Evolutionary conservation across 495 filamentous ascomycete species (phyloP).

Genomic region (Durotheca rogersii): DNA sequence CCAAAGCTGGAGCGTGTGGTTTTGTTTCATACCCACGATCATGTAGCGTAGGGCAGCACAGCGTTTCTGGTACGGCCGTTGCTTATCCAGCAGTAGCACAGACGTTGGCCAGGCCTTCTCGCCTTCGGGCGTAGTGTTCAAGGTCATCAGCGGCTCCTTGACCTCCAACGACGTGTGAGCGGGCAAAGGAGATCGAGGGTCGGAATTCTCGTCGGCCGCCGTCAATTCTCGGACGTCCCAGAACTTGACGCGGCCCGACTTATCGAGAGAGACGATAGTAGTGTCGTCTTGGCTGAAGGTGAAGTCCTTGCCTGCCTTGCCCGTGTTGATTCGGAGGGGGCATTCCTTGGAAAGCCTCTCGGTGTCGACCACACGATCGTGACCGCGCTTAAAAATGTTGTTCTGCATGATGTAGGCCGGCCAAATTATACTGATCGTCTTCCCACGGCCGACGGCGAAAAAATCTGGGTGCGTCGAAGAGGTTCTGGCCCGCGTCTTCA

Average conservation of each 20-base stretch:
- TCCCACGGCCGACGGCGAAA: conserved; percentile 93
- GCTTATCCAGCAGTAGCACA: conserved; percentile 92
- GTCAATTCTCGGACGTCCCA: conserved; percentile 89
- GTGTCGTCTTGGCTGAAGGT: conserved; percentile 95
- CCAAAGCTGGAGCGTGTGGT: conserved; percentile 98
- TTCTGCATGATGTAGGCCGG: conserved; percentile 71
- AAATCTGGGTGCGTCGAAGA: conserved; percentile 85
- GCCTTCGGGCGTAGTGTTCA: conserved; percentile 71
- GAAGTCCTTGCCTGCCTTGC: conserved; percentile 98
- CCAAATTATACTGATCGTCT: conserved; percentile 90
- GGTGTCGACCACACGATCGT: conserved; percentile 72
- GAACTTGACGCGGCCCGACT: conserved; percentile 90
- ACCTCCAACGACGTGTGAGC: conserved; percentile 66
- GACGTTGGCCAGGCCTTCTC: conserved; percentile 96
- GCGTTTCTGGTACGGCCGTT: conserved; percentile 81
- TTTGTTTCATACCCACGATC: conserved; percentile 97
- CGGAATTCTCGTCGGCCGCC: conserved; percentile 55
- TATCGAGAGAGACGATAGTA: conserved; percentile 91
- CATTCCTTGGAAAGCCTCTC: conserved; percentile 85
- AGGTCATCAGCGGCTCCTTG: conserved; percentile 72
- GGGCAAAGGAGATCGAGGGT: conserved; percentile 49
- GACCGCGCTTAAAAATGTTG: conserved; percentile 67
- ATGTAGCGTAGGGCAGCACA: conserved; percentile 89
- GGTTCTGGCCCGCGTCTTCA: conserved; percentile 91
- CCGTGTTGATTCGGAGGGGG: conserved; percentile 86